Base-by-base conservation (phyloP, 345 rosid genomes). In the Combretum micranthum region DNA sequence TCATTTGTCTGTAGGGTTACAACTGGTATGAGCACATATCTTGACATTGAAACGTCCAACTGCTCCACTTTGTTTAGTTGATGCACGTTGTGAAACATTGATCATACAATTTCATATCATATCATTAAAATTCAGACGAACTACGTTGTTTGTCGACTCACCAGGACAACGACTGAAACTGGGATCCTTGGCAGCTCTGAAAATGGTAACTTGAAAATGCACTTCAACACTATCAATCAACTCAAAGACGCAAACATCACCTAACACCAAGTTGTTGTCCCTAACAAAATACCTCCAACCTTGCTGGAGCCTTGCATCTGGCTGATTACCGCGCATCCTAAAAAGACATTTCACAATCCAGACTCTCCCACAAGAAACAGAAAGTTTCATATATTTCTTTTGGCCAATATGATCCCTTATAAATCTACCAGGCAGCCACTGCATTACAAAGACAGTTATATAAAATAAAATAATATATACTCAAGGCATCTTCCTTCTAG, bases 181-280 rank as follows among this genome's bases (percentile, higher is more conserved):
- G 3, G 32, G 32, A 25, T 25, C 32, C 32, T 25, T 25, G 50
- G 37, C 22, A 22, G 51, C 50, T 15, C 54, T 42, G 43, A 66
- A 59, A 18, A 66, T 66, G 55, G 50, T 25, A 15, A 66, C 55
- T 47, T 47, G 46, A 15, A 66, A 39, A 13, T 49, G 20, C 42
- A 52, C 44, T 17, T 22, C n/a, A 20, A 25, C 45, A 3, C 39
- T 47, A 39, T 18, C 26, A 1, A 11, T n/a, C n/a, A 64, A 15
- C 52, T 70, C 74, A 42, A 70, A 70, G 25, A 60, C 63, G 45
- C 69, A 56, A 50, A 53, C 51, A 57, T 70, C 70, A 23, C 66
- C 63, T 22, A 61, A 21, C 22, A 14, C 26, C 46, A 70, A 20
- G 18, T 25, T 18, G 13, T 70, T 55, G 32, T 53, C 62, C 23